A percentile compares a stretch with the other conserved stretches of the same genome.
These are phyloP conservation scores for Sclerotinia nivalis DNA, from an alignment of 2,329 filamentous ascomycete genomes.

Conservation along the genomic window DNA sequence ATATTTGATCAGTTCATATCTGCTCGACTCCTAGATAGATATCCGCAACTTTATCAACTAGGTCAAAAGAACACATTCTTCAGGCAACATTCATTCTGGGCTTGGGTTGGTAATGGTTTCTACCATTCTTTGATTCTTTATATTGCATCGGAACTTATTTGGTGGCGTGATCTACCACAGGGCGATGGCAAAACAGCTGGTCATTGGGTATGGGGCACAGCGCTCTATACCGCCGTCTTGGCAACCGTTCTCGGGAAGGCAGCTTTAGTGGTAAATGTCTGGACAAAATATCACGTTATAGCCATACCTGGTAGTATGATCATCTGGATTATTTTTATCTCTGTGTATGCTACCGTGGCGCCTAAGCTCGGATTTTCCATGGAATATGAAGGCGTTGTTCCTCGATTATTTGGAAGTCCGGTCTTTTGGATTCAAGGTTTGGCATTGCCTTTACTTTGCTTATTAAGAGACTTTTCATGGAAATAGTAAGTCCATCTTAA, in stretches of 20 bases:
- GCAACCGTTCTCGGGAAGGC: conserved; percentile 94
- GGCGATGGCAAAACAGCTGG: conserved; percentile 79
- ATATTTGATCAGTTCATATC: conserved; percentile 98
- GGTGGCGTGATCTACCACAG: conserved; percentile 75
- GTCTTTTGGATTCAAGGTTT: conserved; percentile 91
- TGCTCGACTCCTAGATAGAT: conserved; percentile 87
- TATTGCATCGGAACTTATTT: conserved; percentile 78
- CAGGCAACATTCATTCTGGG: conserved; percentile 85
- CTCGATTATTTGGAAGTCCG: conserved; percentile 75
- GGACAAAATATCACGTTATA: conserved; percentile 97
- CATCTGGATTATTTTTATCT: conserved; percentile 89
- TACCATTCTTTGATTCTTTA: conserved; percentile 97
- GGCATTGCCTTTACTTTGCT: conserved; percentile 75
- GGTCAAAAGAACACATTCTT: conserved; percentile 94
- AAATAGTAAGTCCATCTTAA: conserved; percentile 66
- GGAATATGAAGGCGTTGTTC: conserved; percentile 84
- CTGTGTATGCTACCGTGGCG: conserved; percentile 81
- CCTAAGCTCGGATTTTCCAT: conserved; percentile 78
- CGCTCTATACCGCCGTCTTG: conserved; percentile 91
- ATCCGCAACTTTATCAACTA: conserved; percentile 92
- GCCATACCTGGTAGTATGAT: conserved; percentile 92
- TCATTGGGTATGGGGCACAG: conserved; percentile 97
- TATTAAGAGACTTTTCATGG: conserved; percentile 89
- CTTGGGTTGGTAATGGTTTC: conserved; percentile 92
- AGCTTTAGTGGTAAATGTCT: conserved; percentile 91